A percentile compares a stretch with the other conserved stretches of the same genome.
Evolutionary conservation across 148 eudicot species (phyloP).

Genomic region (Hydrangea macrophylla): DNA sequence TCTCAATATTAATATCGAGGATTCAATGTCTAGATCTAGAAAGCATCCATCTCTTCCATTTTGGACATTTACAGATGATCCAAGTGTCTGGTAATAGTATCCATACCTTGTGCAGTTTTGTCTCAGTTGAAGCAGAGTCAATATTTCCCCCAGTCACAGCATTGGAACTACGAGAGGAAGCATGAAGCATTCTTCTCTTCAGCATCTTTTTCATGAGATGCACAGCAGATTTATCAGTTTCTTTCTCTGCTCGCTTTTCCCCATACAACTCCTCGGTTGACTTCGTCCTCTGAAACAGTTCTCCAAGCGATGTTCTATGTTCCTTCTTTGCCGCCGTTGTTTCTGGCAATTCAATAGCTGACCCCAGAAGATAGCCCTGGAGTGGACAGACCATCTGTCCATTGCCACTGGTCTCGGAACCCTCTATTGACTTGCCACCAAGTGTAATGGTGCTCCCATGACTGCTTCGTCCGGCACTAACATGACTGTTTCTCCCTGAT

Average conservation of each 20-base stretch:
- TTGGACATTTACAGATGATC: background rate
- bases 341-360: constrained; percentile 63
- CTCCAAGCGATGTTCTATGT: constrained; percentile 66
- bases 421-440: constrained; percentile 55
- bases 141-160: constrained; percentile 27
- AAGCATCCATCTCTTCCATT: background rate
- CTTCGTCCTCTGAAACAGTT: constrained; percentile 79
- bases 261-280: constrained; percentile 48
- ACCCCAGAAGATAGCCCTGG: constrained; percentile 70
- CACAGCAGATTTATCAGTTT: constrained; percentile 47
- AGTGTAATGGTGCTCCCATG: constrained; percentile 71
- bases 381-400: constrained; percentile 57
- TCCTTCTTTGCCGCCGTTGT: constrained; percentile 44
- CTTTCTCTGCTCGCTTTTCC: constrained; percentile 52
- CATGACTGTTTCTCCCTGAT: constrained; percentile 74
- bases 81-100: background rate
- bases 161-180: constrained; percentile 40
- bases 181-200: constrained; percentile 43
- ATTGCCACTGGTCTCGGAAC: constrained; percentile 36
- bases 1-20: too few relatives aligned
- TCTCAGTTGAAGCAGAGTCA: constrained; percentile 52
- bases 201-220: constrained; percentile 62
- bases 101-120: constrained; percentile 66
- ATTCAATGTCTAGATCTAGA: too few relatives aligned
- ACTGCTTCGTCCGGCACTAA: constrained; percentile 66